Conservation (phyloP, 2,329 filamentous ascomycete species). For the Blumeriella jaapii region DNA sequence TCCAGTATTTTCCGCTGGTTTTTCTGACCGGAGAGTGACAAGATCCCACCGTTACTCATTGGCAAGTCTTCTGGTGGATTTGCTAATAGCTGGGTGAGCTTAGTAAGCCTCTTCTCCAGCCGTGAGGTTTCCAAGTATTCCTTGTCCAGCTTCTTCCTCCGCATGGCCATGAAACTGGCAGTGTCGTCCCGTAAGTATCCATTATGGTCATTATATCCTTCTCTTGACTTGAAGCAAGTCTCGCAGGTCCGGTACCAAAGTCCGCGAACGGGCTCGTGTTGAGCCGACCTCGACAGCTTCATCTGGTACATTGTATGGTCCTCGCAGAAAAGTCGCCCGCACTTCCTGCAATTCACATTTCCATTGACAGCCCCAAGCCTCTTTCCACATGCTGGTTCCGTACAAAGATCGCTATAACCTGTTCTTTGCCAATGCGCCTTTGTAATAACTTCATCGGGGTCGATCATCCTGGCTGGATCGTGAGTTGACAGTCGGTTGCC, state of each 20-base stretch:
- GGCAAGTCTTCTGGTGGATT: conserved; percentile 58
- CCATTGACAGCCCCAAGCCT: conserved; percentile 68
- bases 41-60: conserved; percentile 35
- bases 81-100: conserved; percentile 73
- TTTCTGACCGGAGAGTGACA: conserved; percentile 54
- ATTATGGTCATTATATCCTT: conserved; percentile 85
- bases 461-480: conserved; percentile 29
- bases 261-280: conserved; percentile 80
- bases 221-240: conserved; percentile 96
- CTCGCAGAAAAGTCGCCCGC: conserved; percentile 88
- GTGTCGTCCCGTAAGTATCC: conserved; percentile 64
- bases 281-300: conserved; percentile 82
- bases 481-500: conserved; percentile 27
- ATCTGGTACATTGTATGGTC: conserved; percentile 99
- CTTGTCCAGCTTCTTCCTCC: conserved; percentile 70
- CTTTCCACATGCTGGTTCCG: conserved; percentile 77
- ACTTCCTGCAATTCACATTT: conserved; percentile 86
- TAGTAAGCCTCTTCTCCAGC: conserved; percentile 83
- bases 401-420: conserved; percentile 65
- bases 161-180: conserved; percentile 54
- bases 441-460: conserved; percentile 85
- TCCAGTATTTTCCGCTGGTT: conserved; percentile 72
- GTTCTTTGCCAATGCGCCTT: conserved; percentile 80
- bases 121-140: conserved; percentile 79
- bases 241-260: conserved; percentile 94